Conservation (phyloP, 352 stramenopile genomes). For the Globisporangium polare region DNA sequence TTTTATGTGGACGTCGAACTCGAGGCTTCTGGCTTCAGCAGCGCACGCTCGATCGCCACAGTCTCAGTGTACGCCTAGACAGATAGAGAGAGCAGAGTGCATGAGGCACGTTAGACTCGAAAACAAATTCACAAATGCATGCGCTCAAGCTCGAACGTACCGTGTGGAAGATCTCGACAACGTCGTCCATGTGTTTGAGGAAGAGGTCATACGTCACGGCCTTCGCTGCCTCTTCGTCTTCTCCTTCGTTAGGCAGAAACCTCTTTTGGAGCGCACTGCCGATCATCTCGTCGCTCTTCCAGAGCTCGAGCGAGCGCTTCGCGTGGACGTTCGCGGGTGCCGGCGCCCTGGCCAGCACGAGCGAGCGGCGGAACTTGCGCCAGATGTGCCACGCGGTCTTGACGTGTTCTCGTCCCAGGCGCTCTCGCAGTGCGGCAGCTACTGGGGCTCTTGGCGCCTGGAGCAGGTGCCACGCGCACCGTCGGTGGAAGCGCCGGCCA, state of each 20-base stretch:
- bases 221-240: slow-evolving; percentile 9
- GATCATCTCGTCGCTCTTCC: slow-evolving; percentile 59
- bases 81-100: background rate
- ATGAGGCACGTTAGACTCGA: background rate
- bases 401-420: slow-evolving; percentile 57
- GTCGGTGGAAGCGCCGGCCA: slow-evolving; percentile 47
- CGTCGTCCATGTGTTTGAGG: slow-evolving; percentile 32
- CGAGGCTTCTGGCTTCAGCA: background rate
- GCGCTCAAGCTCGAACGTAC: slow-evolving; percentile 18
- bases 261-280: slow-evolving; percentile 34
- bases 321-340: slow-evolving; percentile 37
- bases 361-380: slow-evolving; percentile 53
- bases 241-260: slow-evolving; percentile 22
- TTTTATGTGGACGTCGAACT: background rate
- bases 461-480: slow-evolving; percentile 61
- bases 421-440: slow-evolving; percentile 27
- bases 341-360: slow-evolving; percentile 7
- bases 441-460: background rate
- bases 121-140: no score
- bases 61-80: slow-evolving; percentile 25
- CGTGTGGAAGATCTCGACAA: slow-evolving; percentile 47
- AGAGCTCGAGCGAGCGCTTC: slow-evolving; percentile 52
- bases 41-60: slow-evolving; percentile 20
- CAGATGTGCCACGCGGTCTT: slow-evolving; percentile 69
- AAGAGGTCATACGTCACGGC: slow-evolving; percentile 42